Evolutionary conservation across 2,329 filamentous ascomycete species (phyloP).

Genomic region (Dothiorella sarmentorum): DNA sequence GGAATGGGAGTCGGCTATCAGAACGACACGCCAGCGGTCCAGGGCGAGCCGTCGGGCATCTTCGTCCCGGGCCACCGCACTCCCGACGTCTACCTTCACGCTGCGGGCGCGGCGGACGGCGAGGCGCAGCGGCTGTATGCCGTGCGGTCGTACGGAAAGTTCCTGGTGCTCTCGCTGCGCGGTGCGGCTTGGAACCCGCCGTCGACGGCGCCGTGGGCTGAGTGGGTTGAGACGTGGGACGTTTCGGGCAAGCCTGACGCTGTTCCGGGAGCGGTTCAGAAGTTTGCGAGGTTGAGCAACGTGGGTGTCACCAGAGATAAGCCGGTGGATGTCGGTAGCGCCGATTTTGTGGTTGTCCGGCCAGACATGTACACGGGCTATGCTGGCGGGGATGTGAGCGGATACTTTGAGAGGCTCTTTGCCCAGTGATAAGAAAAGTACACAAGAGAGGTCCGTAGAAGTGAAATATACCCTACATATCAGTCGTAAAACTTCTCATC

Average conservation of each 20-base stretch:
- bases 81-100: conserved; percentile 15
- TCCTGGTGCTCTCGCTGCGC: conserved; percentile 12
- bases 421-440: neutral
- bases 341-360: conserved; percentile 1
- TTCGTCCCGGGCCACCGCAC: conserved; percentile 13
- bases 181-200: conserved; percentile 1
- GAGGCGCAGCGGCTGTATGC: conserved; percentile 1
- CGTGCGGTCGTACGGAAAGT: conserved; percentile 12
- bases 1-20: conserved; percentile 43
- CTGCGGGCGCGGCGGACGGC: neutral
- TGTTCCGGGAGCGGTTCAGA: neutral
- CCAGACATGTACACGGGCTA: conserved; percentile 17
- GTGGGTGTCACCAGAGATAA: conserved; percentile 5
- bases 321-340: neutral
- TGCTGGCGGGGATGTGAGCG: conserved; percentile 1
- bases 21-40: conserved; percentile 16
- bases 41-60: conserved; percentile 11
- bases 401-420: conserved; percentile 13
- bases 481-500: conserved; percentile 1
- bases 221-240: conserved; percentile 14
- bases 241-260: neutral
- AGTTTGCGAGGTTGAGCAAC: conserved; percentile 2
- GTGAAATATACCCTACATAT: neutral
- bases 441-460: too few relatives aligned
- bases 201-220: conserved; percentile 6